These are phyloP conservation scores for Vanrija humicola DNA, from an alignment of 1,284 basidiomycete species.

Conservation along the genomic window DNA sequence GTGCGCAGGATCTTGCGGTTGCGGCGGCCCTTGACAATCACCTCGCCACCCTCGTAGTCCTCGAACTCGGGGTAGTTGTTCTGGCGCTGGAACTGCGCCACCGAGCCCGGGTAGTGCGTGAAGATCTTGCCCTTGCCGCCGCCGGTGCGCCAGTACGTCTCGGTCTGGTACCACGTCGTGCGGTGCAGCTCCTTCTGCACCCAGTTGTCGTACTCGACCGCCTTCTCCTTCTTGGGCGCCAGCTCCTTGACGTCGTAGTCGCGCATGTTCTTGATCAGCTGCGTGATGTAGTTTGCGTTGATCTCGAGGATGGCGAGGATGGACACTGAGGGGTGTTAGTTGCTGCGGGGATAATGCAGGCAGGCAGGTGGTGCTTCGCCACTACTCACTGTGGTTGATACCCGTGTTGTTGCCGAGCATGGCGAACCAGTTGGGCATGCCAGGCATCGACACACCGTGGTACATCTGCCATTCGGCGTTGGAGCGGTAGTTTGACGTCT, in stretches of 20 bases:
- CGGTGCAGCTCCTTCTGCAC: slow-evolving; percentile 18
- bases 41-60: slow-evolving; percentile 11
- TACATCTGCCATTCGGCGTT: background rate
- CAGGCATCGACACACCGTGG: slow-evolving; percentile 9
- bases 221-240: slow-evolving; percentile 3
- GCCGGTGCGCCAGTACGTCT: slow-evolving; percentile 11
- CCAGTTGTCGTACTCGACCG: slow-evolving; percentile 19
- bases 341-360: too few relatives aligned
- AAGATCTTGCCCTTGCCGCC: slow-evolving; percentile 15
- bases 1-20: too few relatives aligned
- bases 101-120: slow-evolving; percentile 14
- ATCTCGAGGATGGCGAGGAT: slow-evolving; percentile 12
- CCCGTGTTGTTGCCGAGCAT: slow-evolving; percentile 30
- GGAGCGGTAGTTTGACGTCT: slow-evolving; percentile 3
- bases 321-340: slow-evolving; percentile 6
- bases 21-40: too few relatives aligned
- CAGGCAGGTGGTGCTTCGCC: too few relatives aligned
- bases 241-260: slow-evolving; percentile 3
- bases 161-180: slow-evolving; percentile 6
- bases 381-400: slow-evolving; percentile 21
- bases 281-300: slow-evolving; percentile 12
- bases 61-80: slow-evolving; percentile 5
- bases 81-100: slow-evolving; percentile 5
- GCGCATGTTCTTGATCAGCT: slow-evolving; percentile 9
- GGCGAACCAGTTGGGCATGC: slow-evolving; percentile 28